These are phyloP conservation scores for Mycosarcoma maydis DNA, from an alignment of 1,284 basidiomycete species.

Conservation along the genomic window DNA sequence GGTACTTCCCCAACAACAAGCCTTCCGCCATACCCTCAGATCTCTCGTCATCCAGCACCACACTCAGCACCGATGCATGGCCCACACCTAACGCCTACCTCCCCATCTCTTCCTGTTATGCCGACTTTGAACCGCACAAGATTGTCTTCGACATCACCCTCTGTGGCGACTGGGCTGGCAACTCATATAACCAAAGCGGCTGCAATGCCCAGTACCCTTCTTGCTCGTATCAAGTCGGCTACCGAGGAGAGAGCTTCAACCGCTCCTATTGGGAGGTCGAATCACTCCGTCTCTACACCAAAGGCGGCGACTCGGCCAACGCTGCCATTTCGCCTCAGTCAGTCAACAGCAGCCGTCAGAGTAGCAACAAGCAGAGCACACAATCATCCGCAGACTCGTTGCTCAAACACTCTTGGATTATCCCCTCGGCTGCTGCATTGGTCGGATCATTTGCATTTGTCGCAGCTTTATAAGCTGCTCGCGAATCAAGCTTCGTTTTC, in stretches of 20 bases:
- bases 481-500: too few relatives aligned
- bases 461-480: conserved; percentile 6
- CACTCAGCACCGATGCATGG: conserved; percentile 54
- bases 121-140: conserved; percentile 54
- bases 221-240: conserved; percentile 53
- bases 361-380: background rate
- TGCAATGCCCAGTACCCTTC: conserved; percentile 49
- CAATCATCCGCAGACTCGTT: background rate
- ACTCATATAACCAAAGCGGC: conserved; percentile 42
- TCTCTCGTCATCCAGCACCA: conserved; percentile 27
- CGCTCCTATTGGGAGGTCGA: conserved; percentile 60
- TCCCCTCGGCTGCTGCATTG: conserved; percentile 4
- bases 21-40: conserved; percentile 44
- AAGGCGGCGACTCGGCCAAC: conserved; percentile 46
- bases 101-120: conserved; percentile 50
- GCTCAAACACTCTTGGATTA: background rate
- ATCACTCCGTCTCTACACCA: conserved; percentile 47
- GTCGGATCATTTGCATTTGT: conserved; percentile 16
- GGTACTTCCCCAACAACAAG: conserved; percentile 54
- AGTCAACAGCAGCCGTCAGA: background rate
- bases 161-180: conserved; percentile 60
- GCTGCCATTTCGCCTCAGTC: conserved; percentile 35
- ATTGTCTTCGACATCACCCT: conserved; percentile 64
- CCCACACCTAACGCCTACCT: conserved; percentile 55
- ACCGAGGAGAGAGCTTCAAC: conserved; percentile 51